A percentile compares a stretch with the other conserved stretches of the same genome.
phyloP scores from a whole-genome alignment of 257 asterid genomes.

The Schizonepeta tenuifolia region DNA sequence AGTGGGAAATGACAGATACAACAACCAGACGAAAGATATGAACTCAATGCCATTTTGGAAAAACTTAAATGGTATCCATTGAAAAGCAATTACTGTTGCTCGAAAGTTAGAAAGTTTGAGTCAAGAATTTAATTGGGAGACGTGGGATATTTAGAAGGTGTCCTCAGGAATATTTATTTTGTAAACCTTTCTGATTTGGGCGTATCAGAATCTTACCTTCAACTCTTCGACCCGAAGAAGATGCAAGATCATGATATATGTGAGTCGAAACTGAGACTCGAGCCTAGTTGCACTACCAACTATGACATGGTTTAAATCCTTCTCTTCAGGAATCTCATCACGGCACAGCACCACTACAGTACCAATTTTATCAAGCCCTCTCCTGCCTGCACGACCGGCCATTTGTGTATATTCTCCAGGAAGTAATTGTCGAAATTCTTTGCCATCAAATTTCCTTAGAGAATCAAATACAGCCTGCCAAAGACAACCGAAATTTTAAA shows the following conservation, averaged over 20 bases:
- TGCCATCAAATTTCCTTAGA: constrained; percentile 91
- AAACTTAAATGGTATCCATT: constrained; percentile 21
- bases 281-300: constrained; percentile 94
- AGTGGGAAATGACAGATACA: not conserved
- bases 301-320: constrained; percentile 71
- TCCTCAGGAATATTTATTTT: constrained; percentile 16
- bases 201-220: constrained; percentile 56
- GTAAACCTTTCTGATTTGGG: constrained; percentile 1
- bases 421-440: constrained; percentile 84
- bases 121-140: constrained; percentile 1
- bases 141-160: not conserved
- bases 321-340: constrained; percentile 89
- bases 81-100: constrained; percentile 1
- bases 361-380: constrained; percentile 98
- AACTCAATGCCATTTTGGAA: constrained; percentile 1
- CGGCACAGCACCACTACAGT: constrained; percentile 93
- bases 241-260: constrained; percentile 97
- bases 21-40: constrained; percentile 11
- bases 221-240: constrained; percentile 98
- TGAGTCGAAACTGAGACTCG: constrained; percentile 94
- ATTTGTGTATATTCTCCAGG: constrained; percentile 99
- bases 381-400: constrained; percentile 99
- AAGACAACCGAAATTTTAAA: constrained; percentile 25
- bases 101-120: constrained; percentile 17
- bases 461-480: constrained; percentile 95